Conservation (phyloP, 495 filamentous ascomycete species). For the Geoglossum glabrum region DNA sequence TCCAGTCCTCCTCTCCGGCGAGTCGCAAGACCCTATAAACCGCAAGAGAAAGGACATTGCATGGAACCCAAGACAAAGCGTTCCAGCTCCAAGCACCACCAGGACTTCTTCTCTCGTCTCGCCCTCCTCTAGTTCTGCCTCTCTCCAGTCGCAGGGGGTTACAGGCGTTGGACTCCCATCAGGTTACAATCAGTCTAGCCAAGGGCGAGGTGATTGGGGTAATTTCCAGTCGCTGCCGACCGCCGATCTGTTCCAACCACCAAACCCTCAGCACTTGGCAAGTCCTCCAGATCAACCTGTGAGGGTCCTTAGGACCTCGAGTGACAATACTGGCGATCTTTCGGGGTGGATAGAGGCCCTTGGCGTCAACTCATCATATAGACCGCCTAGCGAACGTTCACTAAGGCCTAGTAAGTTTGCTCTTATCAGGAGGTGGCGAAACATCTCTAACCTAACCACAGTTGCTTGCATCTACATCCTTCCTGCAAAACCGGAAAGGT, state of each 20-base stretch:
- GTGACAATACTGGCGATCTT: constrained; percentile 24
- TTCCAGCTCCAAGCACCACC: constrained; percentile 16
- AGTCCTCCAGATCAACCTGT: constrained; percentile 31
- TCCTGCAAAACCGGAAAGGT: constrained; percentile 19
- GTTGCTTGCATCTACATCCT: constrained; percentile 82
- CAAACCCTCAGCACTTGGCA: constrained; percentile 20
- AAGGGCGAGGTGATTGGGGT: constrained; percentile 29
- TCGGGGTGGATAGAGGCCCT: constrained; percentile 80
- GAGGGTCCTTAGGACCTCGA: constrained; percentile 24
- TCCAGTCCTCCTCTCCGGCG: constrained; percentile 58
- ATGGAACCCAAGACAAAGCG: constrained; percentile 17
- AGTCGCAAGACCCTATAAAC: constrained; percentile 33
- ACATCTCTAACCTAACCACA: constrained; percentile 8
- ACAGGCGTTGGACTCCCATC: constrained; percentile 15
- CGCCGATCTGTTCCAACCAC: constrained; percentile 18
- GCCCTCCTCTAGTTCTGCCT: constrained; percentile 45
- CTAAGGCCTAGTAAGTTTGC: constrained; percentile 42
- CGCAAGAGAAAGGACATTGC: constrained; percentile 25
- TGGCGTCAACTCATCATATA: constrained; percentile 70
- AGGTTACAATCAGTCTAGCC: constrained; percentile 25
- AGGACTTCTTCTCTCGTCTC: constrained; percentile 47
- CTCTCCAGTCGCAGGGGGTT: constrained; percentile 18
- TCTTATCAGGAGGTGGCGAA: constrained; percentile 1
- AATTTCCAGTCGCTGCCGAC: constrained; percentile 31
- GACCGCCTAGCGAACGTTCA: constrained; percentile 51